Percentiles rank a stretch among this genome's conserved stretches.
Conservation (phyloP, 108 stramenopile genomes). For the Bacterosira constricta region DNA sequence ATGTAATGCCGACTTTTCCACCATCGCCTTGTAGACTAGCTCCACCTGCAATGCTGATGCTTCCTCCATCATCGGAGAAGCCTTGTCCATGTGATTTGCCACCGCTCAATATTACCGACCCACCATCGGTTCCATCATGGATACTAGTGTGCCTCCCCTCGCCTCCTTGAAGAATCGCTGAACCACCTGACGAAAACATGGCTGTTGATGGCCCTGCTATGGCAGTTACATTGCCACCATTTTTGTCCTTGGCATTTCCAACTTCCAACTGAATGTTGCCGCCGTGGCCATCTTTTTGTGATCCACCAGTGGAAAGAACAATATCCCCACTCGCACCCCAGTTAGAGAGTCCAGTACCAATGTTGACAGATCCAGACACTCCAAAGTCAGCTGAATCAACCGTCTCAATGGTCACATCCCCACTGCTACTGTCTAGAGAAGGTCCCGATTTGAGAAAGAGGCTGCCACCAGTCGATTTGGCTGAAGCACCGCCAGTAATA, state of each 20-base stretch:
- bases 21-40: conserved; percentile 10
- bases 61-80: conserved; percentile 15
- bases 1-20: neutral
- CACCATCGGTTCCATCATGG: conserved; percentile 15
- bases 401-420: neutral
- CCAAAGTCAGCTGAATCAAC: neutral
- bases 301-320: neutral
- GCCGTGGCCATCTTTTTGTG: neutral
- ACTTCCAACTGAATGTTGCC: neutral
- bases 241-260: neutral
- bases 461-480: conserved; percentile 1
- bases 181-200: conserved; percentile 7
- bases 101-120: conserved; percentile 11
- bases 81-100: conserved; percentile 17
- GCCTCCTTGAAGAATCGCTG: conserved; percentile 13
- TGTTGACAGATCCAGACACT: conserved; percentile 10
- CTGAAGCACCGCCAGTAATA: neutral
- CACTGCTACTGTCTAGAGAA: neutral
- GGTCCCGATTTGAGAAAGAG: neutral
- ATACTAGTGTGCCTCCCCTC: conserved; percentile 7
- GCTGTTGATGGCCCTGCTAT: neutral
- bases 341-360: neutral
- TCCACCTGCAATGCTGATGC: conserved; percentile 15
- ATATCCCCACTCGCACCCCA: conserved; percentile 20
- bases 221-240: neutral